Base-by-base conservation (phyloP, 345 rosid genomes). In the Abelmoschus esculentus region DNA sequence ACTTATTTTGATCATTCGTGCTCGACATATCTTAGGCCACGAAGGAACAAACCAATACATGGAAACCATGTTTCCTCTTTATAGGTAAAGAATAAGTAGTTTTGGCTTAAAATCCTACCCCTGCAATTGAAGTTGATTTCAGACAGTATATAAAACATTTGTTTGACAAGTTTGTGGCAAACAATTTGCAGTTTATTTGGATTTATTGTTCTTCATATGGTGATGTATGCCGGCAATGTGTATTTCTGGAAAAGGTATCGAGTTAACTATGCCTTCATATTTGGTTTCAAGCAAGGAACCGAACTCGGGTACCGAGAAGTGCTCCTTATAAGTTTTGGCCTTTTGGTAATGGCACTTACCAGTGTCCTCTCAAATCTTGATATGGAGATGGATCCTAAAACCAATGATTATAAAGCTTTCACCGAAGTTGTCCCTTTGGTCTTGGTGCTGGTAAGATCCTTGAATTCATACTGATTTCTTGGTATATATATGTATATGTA, bases 231-330 rank as follows among this genome's bases (percentile, higher is more conserved):
- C 26, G 26, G 26, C 26, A 22, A 22, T 22, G 26, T 22, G 26
- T 22, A 22, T 1, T 50, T 54, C 59, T 85, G 86, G 88, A 80
- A 73, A 47, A 13, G 5, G 52, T 47, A 47, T 47, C 52, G 50
- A 46, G 14, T 46, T 46, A 46, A 74, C 63, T 68, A 6, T 80
- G 81, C 50, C 80, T 85, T 19, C 80, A 84, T 84, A 59, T 84
- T 84, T 55, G 84, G 84, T 17, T 84, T 84, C 83, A 84, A 82
- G 57, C 73, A 10, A 26, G 83, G 84, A 60, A 78, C 80, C 1
- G 86, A 82, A 44, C 7, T 82, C 18, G 84, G 84, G 7, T 79
- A 74, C 65, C 49, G 81, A 44, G 76, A 80, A 66, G 75, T 82
- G 56, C 38, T 82, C 5, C 80, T 80, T 17, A 14, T 73, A 6